Percentiles rank a stretch among this genome's conserved stretches.
Evolutionary conservation across 257 asterid species (phyloP).

Genomic region (Vinca minor): DNA sequence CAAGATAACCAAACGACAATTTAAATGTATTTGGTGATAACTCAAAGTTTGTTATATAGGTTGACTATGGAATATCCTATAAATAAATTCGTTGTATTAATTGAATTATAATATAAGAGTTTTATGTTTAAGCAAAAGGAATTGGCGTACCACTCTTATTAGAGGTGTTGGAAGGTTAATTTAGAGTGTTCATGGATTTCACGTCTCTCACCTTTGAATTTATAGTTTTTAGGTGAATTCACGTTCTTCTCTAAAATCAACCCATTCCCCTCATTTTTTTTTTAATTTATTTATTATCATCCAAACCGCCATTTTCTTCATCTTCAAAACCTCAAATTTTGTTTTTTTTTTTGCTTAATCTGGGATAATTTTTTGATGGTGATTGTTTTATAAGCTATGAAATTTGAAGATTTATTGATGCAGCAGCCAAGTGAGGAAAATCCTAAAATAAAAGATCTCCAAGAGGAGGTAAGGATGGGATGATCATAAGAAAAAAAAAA

Average conservation of each 20-base stretch:
- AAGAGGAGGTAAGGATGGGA: slow-evolving; percentile 39
- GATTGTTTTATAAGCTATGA: slow-evolving; percentile 34
- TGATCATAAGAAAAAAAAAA: too few species aligned
- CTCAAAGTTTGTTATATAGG: background rate
- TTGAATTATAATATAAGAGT: slow-evolving; percentile 2
- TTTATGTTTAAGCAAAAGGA: background rate
- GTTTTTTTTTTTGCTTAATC: too few species aligned
- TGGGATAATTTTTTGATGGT: too few species aligned
- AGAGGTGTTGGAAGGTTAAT: background rate
- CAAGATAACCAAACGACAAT: too few species aligned
- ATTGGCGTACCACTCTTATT: background rate
- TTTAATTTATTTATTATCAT: background rate
- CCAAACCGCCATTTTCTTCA: background rate
- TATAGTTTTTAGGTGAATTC: slow-evolving; percentile 19
- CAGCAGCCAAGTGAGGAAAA: slow-evolving; percentile 59
- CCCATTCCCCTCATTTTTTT: background rate
- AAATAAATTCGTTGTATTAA: background rate
- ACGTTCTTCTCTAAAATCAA: slow-evolving; percentile 18
- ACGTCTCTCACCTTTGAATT: slow-evolving; percentile 28
- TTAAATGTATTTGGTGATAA: too few species aligned
- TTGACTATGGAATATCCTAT: background rate
- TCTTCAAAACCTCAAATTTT: background rate
- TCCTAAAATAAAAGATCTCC: slow-evolving; percentile 34
- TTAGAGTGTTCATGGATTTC: slow-evolving; percentile 26
- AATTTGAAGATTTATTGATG: slow-evolving; percentile 86